Percentiles rank a stretch among this genome's conserved stretches.
phyloP scores from a whole-genome alignment of 1,284 basidiomycete species.

The Naganishia sp. region DNA sequence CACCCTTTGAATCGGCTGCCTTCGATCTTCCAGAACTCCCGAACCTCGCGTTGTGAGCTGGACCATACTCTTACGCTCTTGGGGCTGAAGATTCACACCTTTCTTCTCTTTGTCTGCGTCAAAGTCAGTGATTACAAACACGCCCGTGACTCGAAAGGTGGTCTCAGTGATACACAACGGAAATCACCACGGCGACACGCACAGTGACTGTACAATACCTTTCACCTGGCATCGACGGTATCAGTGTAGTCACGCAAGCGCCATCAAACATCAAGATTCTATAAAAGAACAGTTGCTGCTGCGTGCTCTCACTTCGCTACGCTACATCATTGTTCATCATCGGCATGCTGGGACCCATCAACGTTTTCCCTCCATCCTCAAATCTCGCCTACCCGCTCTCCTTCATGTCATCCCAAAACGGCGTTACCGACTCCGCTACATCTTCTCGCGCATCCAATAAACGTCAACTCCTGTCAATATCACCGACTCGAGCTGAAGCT shows the following conservation, averaged over 20 bases:
- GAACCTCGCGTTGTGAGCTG: no score
- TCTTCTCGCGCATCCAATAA: not conserved
- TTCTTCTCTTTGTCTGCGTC: not conserved
- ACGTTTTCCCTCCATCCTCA: not conserved
- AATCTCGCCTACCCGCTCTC: not conserved
- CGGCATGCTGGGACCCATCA: not conserved
- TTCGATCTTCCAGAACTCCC: no score
- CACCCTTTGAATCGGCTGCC: no score
- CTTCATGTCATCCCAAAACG: no score
- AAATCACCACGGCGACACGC: not conserved
- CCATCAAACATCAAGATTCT: not conserved
- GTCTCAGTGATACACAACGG: not conserved
- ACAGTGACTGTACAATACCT: not conserved
- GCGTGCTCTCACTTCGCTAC: not conserved
- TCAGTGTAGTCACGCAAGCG: not conserved
- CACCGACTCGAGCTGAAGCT: constrained; percentile 96
- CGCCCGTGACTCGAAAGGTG: not conserved
- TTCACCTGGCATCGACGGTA: not conserved
- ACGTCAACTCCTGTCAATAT: constrained; percentile 63
- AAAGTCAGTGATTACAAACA: not conserved
- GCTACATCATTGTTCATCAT: not conserved
- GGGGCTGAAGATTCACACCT: not conserved
- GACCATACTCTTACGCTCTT: no score
- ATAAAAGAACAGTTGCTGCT: not conserved
- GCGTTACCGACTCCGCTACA: not conserved